Conservation (phyloP, 192 early-diverging fungal species). For the Dispira parvispora region DNA sequence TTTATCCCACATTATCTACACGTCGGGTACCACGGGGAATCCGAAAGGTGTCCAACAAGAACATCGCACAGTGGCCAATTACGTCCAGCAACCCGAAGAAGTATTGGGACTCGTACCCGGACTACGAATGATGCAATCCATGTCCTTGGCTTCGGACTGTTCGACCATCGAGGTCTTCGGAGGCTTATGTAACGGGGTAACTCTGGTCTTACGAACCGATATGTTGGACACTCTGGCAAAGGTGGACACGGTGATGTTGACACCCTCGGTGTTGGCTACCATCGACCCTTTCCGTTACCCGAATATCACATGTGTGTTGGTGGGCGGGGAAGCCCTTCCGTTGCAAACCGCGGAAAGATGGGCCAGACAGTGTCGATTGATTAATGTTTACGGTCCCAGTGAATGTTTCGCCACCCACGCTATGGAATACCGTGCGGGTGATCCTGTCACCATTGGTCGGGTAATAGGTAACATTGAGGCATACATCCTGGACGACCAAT, state of each 20-base stretch:
- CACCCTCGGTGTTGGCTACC: neutral
- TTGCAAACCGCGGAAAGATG: neutral
- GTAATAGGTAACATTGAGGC: neutral
- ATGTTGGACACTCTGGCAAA: neutral
- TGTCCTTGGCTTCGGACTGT: conserved; percentile 1
- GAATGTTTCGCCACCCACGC: neutral
- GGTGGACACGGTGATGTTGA: neutral
- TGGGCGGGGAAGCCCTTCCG: conserved; percentile 4
- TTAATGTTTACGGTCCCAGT: conserved; percentile 8
- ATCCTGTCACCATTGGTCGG: neutral
- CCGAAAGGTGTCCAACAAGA: neutral
- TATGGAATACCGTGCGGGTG: neutral
- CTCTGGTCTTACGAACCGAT: neutral
- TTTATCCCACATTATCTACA: conserved; percentile 5
- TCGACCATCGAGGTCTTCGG: neutral
- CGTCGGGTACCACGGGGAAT: conserved; percentile 4
- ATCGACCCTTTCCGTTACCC: neutral
- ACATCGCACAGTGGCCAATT: neutral
- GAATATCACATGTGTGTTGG: neutral
- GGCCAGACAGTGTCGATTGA: neutral
- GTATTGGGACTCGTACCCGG: neutral
- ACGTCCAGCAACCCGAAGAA: neutral
- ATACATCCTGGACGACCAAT: conserved; percentile 11
- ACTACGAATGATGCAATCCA: neutral
- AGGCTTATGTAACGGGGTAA: neutral